phyloP scores from a whole-genome alignment of 1,139 yeast genomes.

The Saccharomyces hybrid region DNA sequence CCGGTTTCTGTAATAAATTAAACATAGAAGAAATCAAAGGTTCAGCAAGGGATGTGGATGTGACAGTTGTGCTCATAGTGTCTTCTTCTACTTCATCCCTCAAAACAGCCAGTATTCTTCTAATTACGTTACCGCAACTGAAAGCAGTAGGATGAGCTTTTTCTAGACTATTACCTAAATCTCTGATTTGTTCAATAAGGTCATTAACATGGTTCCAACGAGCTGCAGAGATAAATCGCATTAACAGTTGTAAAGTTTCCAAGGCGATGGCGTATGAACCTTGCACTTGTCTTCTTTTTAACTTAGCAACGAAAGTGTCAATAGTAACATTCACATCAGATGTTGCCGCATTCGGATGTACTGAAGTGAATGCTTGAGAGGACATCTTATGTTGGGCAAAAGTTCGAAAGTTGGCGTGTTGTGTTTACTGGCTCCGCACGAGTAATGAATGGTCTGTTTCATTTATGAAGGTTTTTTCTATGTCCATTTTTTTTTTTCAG shows the following conservation, averaged over 20 bases:
- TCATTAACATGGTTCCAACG: slow-evolving; percentile 78
- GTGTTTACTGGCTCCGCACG: background rate
- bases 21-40: slow-evolving; percentile 83
- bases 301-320: slow-evolving; percentile 35
- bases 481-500: background rate
- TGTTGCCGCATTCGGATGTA: slow-evolving; percentile 5
- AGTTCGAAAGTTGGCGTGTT: background rate
- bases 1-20: slow-evolving; percentile 61
- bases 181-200: slow-evolving; percentile 60
- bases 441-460: background rate
- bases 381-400: background rate
- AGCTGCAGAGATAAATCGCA: slow-evolving; percentile 84
- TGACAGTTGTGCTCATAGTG: slow-evolving; percentile 19
- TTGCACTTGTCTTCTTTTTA: slow-evolving; percentile 30
- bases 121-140: slow-evolving; percentile 81
- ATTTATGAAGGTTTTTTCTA: background rate
- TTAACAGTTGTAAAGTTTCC: slow-evolving; percentile 77
- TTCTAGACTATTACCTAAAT: slow-evolving; percentile 50
- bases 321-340: slow-evolving; percentile 32
- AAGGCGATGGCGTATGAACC: slow-evolving; percentile 69
- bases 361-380: slow-evolving; percentile 7
- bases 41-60: slow-evolving; percentile 33
- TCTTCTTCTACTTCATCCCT: slow-evolving; percentile 74
- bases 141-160: slow-evolving; percentile 73
- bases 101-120: slow-evolving; percentile 80